Conservation (phyloP, 2,329 filamentous ascomycete genomes). For the Cladosporium sp. region DNA sequence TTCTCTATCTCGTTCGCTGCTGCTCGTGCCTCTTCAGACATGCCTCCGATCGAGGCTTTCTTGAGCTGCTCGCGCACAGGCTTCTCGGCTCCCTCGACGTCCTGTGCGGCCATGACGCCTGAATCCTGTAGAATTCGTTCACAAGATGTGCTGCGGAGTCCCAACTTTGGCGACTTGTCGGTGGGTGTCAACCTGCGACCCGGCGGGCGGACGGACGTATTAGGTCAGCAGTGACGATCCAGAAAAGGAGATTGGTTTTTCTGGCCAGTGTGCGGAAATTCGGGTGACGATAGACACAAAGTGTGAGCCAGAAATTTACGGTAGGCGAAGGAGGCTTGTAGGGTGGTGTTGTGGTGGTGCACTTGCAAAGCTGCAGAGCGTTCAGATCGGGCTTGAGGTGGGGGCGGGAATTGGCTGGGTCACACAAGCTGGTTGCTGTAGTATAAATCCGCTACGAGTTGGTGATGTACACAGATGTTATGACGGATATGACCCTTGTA, state of each 20-base stretch:
- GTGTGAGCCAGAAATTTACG: not conserved
- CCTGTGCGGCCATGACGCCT: constrained; percentile 26
- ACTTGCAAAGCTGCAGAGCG: too few relatives aligned
- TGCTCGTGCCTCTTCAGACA: constrained; percentile 14
- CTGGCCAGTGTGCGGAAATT: too few relatives aligned
- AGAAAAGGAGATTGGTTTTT: too few relatives aligned
- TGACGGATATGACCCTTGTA: too few relatives aligned
- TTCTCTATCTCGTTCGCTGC: constrained; percentile 1
- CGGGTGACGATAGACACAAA: not conserved
- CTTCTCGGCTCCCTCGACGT: constrained; percentile 49
- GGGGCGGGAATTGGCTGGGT: too few relatives aligned
- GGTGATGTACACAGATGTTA: too few relatives aligned
- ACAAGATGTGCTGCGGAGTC: not conserved
- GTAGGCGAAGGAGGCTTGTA: not conserved
- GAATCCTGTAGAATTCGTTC: not conserved
- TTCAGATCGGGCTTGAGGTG: too few relatives aligned
- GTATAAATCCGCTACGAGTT: too few relatives aligned
- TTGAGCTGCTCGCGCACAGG: constrained; percentile 59
- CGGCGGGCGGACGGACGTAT: not conserved
- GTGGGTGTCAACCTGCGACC: constrained; percentile 1
- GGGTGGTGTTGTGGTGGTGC: not conserved
- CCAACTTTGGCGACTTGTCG: not conserved
- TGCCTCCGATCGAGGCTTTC: constrained; percentile 53
- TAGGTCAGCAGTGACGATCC: not conserved
- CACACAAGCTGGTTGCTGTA: too few relatives aligned